These are phyloP conservation scores for Ceratorhiza oryzae-sativae DNA, from an alignment of 1,284 basidiomycete species.

Conservation along the genomic window DNA sequence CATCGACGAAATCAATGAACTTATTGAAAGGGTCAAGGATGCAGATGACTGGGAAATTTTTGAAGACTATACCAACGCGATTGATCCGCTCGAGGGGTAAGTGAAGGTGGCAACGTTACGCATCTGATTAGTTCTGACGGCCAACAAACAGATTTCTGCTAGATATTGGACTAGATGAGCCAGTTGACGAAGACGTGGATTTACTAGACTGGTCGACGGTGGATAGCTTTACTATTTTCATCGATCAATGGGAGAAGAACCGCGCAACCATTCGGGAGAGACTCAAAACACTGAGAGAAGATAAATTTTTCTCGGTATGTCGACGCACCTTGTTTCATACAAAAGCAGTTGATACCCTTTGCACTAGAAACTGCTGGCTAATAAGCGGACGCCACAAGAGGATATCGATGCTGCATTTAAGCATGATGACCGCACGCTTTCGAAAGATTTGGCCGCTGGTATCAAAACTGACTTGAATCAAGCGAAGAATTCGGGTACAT, in stretches of 20 bases:
- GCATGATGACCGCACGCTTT: conserved; percentile 11
- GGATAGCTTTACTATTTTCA: no score
- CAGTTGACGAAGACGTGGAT: no score
- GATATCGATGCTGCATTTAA: neutral
- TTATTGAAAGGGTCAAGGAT: neutral
- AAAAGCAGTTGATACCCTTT: no score
- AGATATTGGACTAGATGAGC: no score
- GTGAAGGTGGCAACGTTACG: no score
- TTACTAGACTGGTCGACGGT: no score
- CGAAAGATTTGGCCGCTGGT: neutral
- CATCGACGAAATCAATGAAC: conserved; percentile 19
- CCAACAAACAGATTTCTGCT: no score
- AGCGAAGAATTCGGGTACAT: neutral
- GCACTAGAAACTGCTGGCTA: no score
- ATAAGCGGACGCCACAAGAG: no score
- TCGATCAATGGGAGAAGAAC: neutral
- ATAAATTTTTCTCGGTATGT: neutral
- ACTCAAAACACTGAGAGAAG: neutral
- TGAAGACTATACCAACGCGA: conserved; percentile 6
- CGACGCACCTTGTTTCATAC: neutral
- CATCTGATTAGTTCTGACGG: no score
- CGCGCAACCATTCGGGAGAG: neutral
- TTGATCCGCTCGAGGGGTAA: conserved; percentile 35
- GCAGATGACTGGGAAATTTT: neutral
- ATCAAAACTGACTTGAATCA: neutral